Evolutionary conservation across 371 early-diverging fungal species (phyloP), one percentile per base, ranked within the genome.

Genomic region (Mucor sp.): DNA sequence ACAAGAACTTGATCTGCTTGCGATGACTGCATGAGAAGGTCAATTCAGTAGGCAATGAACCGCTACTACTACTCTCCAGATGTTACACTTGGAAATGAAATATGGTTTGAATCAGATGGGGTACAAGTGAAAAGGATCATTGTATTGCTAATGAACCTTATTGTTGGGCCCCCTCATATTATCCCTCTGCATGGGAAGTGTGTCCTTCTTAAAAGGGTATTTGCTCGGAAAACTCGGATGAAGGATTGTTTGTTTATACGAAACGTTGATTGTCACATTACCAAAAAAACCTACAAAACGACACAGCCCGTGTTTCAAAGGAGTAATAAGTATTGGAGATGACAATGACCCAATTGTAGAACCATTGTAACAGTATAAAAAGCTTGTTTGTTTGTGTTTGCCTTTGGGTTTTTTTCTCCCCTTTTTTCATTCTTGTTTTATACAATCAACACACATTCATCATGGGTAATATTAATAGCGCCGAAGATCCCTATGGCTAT

Each of bases 251-350:
- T 62, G 62, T 62, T 62, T 62, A 35, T 33, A 50, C 37, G 23
- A 41, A n/a, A 32, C 62, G 15, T 33, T 25, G 21, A 57, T 32
- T 62, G 62, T 62, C 62, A 62, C 62, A 44, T 50, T 62, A 21
- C 47, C 53, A 25, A 53, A 3, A 25, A 53, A 3, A 53, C 15
- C 53, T 25, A 53, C 19, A 60, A n/a, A 41, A 9, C 39, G 28
- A 44, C 62, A 37, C 53, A 53, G 62, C 62, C 53, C 35, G 50
- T 17, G 30, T 57, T 57, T 32, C 33, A 32, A 57, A 57, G 33
- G 62, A 32, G 62, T 53, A 53, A 27, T 27, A 27, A 14, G 27
- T 53, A 53, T 53, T 53, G 53, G 53, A 53, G 47, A 23, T 19
- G 39, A 59, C 59, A 59, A 59, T 37, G 59, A 37, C 8, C 33